These are phyloP conservation scores for Candida stauntonica DNA, from an alignment of 805 yeast genomes.

Conservation along the genomic window DNA sequence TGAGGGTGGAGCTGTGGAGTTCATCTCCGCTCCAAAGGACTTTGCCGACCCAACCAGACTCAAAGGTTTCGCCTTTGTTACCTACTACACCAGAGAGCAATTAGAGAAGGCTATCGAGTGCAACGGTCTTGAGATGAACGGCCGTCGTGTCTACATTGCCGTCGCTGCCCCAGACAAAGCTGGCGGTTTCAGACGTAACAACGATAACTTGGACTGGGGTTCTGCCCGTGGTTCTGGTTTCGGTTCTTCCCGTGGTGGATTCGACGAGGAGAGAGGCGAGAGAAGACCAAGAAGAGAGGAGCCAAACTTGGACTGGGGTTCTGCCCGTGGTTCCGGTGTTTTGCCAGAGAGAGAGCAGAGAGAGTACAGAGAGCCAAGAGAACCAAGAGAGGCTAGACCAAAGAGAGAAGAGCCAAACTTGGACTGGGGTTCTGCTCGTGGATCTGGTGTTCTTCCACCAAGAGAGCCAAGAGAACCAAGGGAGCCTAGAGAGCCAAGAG, in stretches of 20 bases:
- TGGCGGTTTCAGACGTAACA: constrained; percentile 23
- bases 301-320: constrained; percentile 59
- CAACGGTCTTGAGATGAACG: constrained; percentile 64
- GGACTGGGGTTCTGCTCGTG: constrained; percentile 43
- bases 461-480: constrained; percentile 27
- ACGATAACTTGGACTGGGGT: constrained; percentile 42
- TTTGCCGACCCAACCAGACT: constrained; percentile 52
- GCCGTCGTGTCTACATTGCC: constrained; percentile 66
- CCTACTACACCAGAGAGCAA: constrained; percentile 72
- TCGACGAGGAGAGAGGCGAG: constrained; percentile 25
- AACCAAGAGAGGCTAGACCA: constrained; percentile 29
- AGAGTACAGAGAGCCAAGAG: constrained; percentile 27
- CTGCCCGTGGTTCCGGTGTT: constrained; percentile 32
- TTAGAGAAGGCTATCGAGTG: constrained; percentile 69
- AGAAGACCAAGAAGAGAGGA: constrained; percentile 41
- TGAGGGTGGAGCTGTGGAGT: constrained; percentile 52
- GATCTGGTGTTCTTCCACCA: constrained; percentile 30
- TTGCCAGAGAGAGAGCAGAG: constrained; percentile 27
- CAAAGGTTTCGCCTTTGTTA: constrained; percentile 87
- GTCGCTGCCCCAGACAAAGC: constrained; percentile 70
- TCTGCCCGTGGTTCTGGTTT: constrained; percentile 42
- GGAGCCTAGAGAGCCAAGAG: constrained; percentile 29
- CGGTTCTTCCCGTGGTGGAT: not conserved
- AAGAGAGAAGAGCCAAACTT: constrained; percentile 36
- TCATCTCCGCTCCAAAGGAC: constrained; percentile 73